phyloP scores from a whole-genome alignment of 768 basidiomycete species.

The Russula emetica region DNA sequence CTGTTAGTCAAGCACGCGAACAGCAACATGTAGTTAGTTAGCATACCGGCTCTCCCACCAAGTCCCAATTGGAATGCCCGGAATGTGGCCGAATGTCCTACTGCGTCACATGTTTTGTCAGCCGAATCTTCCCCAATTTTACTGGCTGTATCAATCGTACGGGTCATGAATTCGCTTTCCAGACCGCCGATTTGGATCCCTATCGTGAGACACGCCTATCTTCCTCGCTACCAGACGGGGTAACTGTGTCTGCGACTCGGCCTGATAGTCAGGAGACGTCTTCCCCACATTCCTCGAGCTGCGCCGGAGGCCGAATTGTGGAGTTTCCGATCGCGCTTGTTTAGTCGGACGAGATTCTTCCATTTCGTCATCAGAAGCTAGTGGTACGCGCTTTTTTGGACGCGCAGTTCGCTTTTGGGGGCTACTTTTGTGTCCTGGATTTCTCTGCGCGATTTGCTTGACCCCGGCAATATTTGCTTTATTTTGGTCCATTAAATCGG shows the following conservation, averaged over 20 bases:
- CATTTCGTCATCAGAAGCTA: neutral
- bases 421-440: slow-evolving; percentile 4
- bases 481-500: neutral
- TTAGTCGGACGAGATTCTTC: slow-evolving; percentile 6
- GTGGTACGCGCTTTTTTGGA: slow-evolving; percentile 11
- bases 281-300: slow-evolving; percentile 65
- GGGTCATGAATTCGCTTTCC: slow-evolving; percentile 43
- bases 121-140: neutral
- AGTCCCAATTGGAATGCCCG: slow-evolving; percentile 70
- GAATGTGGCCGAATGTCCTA: slow-evolving; percentile 77
- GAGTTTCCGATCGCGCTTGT: slow-evolving; percentile 6
- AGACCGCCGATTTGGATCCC: slow-evolving; percentile 31
- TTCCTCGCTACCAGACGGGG: slow-evolving; percentile 23
- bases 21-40: neutral
- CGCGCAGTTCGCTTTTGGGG: neutral
- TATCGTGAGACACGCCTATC: slow-evolving; percentile 29
- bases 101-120: slow-evolving; percentile 36
- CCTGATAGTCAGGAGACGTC: slow-evolving; percentile 49
- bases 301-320: slow-evolving; percentile 45
- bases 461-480: slow-evolving; percentile 4
- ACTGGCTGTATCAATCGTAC: slow-evolving; percentile 38
- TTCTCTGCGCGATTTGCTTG: slow-evolving; percentile 6
- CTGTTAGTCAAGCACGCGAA: slow-evolving; percentile 7
- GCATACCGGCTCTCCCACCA: slow-evolving; percentile 74
- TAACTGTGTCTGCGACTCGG: slow-evolving; percentile 27